phyloP scores from a whole-genome alignment of 441 rosid genomes.

The Erodium moschatum region DNA sequence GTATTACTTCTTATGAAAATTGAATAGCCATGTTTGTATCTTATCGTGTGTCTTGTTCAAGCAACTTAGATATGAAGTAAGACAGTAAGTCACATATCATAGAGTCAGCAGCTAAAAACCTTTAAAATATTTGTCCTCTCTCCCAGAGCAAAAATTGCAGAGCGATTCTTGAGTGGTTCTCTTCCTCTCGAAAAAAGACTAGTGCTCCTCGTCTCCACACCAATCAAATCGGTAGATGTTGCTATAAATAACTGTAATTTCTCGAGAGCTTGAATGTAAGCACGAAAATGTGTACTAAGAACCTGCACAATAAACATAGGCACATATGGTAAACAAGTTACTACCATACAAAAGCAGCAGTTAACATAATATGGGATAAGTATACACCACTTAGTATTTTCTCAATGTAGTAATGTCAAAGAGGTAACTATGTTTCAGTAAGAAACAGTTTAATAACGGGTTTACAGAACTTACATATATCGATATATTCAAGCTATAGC shows the following conservation, averaged over 20 bases:
- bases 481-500: too few relatives aligned
- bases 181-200: slow-evolving; percentile 78
- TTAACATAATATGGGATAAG: background rate
- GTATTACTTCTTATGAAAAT: background rate
- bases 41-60: background rate
- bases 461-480: too few relatives aligned
- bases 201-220: slow-evolving; percentile 69
- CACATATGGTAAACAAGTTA: background rate
- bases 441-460: too few relatives aligned
- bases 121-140: slow-evolving; percentile 84
- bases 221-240: slow-evolving; percentile 84
- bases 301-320: slow-evolving; percentile 49
- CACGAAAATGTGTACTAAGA: slow-evolving; percentile 93
- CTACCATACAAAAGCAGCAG: background rate
- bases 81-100: background rate
- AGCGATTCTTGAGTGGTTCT: slow-evolving; percentile 85
- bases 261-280: slow-evolving; percentile 95
- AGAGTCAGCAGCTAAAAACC: slow-evolving; percentile 34
- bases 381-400: background rate
- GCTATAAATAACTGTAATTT: slow-evolving; percentile 96
- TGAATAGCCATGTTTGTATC: background rate
- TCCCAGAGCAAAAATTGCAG: slow-evolving; percentile 93
- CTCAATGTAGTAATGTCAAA: background rate
- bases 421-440: background rate
- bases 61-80: background rate